Evolutionary conservation across 2,329 filamentous ascomycete species (phyloP).

Genomic region (Volutella citrinella): DNA sequence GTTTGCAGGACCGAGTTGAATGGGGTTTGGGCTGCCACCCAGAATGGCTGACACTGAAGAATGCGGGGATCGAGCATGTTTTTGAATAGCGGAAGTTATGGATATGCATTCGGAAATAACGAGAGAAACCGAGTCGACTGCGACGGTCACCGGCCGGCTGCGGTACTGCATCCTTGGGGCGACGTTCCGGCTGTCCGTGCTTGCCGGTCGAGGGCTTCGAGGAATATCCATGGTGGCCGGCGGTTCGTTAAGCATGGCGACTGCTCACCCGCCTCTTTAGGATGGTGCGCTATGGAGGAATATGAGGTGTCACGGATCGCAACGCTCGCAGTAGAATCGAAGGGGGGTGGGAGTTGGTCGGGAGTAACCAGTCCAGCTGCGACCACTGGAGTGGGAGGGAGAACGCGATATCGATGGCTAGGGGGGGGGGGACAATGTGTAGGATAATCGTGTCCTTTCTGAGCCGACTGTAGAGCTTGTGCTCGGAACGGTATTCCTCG

Average conservation of each 20-base stretch:
- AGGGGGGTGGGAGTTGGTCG: no score
- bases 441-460: no score
- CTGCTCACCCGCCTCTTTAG: constrained; percentile 32
- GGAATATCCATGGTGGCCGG: constrained; percentile 25
- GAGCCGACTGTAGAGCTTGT: no score
- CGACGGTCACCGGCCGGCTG: constrained; percentile 68
- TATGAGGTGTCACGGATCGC: no score
- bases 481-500: no score
- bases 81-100: constrained; percentile 96
- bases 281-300: no score
- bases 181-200: constrained; percentile 23
- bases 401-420: no score
- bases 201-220: constrained; percentile 16
- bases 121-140: constrained; percentile 85
- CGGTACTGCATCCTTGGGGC: constrained; percentile 55
- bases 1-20: constrained; percentile 50
- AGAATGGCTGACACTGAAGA: constrained; percentile 95
- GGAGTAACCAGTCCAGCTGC: no score
- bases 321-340: no score
- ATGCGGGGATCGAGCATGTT: constrained; percentile 92
- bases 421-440: no score
- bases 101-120: constrained; percentile 99
- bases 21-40: constrained; percentile 65
- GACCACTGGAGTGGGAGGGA: no score
- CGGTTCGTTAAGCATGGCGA: constrained; percentile 28